Percentiles rank a stretch among this genome's conserved stretches.
These are phyloP conservation scores for Ganoderma multipileum DNA, from an alignment of 1,284 basidiomycete species.

Conservation along the genomic window DNA sequence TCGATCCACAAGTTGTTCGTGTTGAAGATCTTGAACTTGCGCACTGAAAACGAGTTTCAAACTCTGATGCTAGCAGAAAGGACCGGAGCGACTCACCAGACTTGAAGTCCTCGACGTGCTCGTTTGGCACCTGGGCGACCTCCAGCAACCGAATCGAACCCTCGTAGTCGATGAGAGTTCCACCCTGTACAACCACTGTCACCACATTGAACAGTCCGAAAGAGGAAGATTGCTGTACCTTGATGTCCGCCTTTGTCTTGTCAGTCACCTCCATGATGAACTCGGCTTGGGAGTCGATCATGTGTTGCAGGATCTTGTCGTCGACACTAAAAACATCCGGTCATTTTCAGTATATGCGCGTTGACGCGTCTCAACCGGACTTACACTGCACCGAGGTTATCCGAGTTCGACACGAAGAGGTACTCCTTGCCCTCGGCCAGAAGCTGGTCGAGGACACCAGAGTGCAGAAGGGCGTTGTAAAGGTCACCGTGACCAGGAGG, in stretches of 20 bases:
- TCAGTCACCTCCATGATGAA: constrained; percentile 99
- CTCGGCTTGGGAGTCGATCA: constrained; percentile 88
- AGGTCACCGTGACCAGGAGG: constrained; percentile 99
- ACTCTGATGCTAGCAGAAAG: background rate
- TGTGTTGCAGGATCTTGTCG: constrained; percentile 86
- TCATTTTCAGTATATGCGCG: constrained; percentile 8
- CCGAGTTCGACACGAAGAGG: constrained; percentile 99
- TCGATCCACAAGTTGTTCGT: constrained; percentile 99
- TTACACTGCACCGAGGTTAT: constrained; percentile 98
- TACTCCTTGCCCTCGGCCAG: constrained; percentile 98
- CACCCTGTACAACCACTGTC: constrained; percentile 62
- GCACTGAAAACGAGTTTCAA: constrained; percentile 46
- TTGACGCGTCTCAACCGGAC: constrained; percentile 9
- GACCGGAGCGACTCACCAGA: constrained; percentile 45
- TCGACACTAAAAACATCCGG: constrained; percentile 55
- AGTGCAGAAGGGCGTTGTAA: constrained; percentile 94
- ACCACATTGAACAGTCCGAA: background rate
- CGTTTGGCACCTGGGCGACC: constrained; percentile 97
- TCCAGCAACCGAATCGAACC: constrained; percentile 95
- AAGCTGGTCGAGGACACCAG: constrained; percentile 95
- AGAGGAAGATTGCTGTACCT: constrained; percentile 48
- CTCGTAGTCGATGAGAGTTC: constrained; percentile 97
- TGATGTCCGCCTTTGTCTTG: constrained; percentile 99
- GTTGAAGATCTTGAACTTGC: constrained; percentile 97
- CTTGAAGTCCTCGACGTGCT: constrained; percentile 99